phyloP scores from a whole-genome alignment of 805 yeast genomes.

The Kuraishia ogatae region DNA sequence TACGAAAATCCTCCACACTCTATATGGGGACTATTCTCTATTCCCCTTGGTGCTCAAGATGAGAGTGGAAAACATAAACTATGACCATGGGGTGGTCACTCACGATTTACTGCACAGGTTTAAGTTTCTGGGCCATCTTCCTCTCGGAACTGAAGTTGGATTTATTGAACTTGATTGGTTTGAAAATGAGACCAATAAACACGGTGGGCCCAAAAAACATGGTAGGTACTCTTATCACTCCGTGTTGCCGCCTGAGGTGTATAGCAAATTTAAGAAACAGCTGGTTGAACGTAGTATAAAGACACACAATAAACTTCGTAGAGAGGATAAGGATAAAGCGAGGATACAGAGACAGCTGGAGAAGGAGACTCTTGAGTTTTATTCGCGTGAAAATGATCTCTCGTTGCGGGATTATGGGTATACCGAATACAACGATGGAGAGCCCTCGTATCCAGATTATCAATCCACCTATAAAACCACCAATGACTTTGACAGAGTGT shows the following conservation, averaged over 20 bases:
- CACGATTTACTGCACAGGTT: conserved; percentile 48
- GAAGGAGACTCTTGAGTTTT: conserved; percentile 47
- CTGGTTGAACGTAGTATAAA: conserved; percentile 47
- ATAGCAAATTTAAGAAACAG: conserved; percentile 41
- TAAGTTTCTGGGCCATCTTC: conserved; percentile 75
- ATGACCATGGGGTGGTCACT: conserved; percentile 50
- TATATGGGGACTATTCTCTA: conserved; percentile 50
- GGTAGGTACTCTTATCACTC: conserved; percentile 7
- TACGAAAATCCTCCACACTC: conserved; percentile 55
- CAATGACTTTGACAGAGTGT: conserved; percentile 26
- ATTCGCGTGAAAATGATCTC: conserved; percentile 43
- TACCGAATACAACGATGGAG: conserved; percentile 2
- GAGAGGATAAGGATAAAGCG: conserved; percentile 53
- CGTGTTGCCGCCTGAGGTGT: conserved; percentile 32
- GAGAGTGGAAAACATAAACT: conserved; percentile 60
- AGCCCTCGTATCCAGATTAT: conserved; percentile 9
- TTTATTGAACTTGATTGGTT: conserved; percentile 83
- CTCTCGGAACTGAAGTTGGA: conserved; percentile 78
- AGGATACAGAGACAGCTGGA: conserved; percentile 53
- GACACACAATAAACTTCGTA: conserved; percentile 36
- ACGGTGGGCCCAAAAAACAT: conserved; percentile 22
- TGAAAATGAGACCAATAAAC: conserved; percentile 4
- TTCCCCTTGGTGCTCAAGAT: conserved; percentile 63
- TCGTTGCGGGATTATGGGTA: conserved; percentile 27
- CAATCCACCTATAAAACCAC: conserved; percentile 30